Base-by-base conservation (phyloP, 1,139 yeast genomes). In the Saccharomycopsis hybrid region DNA sequence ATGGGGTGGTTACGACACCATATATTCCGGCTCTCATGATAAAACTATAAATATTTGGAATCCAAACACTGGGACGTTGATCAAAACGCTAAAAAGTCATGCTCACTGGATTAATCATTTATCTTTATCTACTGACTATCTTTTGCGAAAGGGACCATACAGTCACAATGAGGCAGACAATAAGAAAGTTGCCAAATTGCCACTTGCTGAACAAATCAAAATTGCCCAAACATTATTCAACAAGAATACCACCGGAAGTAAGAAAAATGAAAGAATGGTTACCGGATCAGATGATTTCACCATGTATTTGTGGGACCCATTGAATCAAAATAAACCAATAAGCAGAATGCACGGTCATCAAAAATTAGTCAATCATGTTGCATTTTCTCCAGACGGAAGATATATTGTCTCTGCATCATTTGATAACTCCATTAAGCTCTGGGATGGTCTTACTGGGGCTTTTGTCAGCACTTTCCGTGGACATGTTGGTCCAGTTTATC, bases 21-120 rank as follows among this genome's bases (percentile, higher is more conserved):
- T 92, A 44, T 94, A 90, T 65, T 81, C 95, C 46, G 94, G 89
- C 2, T 89, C 97, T 5, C 98, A 92, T 62, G 99, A 92, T 66
- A 92, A 89, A 64, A 86, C 97, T 2, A 85, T 92, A 57, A 84
- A 84, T 65, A 87, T 87, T 1, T 92, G 99, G 99, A 94, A 87
- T 61, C 73, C 82, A 49, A 83, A 84, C 25, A 76, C 76, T 43
- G 97, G 97, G 27, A 80, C 79, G 59, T 79, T 95, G 59, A 74
- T 87, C 42, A 89, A 85, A 61, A 82, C 87, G 1, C 70, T 92
- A 56, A 82, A 82, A 64, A 78, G 94, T 44, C 99, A 92, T 65
- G 97, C 95, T 2, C 98, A 94, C 67, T 92, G 99, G 97, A 95
- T 92, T 47, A 92, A 92, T 64, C 97, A 92, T 66, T 73, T 92